phyloP scores from a whole-genome alignment of 192 early-diverging fungal genomes.

The Backusella australiensis region DNA sequence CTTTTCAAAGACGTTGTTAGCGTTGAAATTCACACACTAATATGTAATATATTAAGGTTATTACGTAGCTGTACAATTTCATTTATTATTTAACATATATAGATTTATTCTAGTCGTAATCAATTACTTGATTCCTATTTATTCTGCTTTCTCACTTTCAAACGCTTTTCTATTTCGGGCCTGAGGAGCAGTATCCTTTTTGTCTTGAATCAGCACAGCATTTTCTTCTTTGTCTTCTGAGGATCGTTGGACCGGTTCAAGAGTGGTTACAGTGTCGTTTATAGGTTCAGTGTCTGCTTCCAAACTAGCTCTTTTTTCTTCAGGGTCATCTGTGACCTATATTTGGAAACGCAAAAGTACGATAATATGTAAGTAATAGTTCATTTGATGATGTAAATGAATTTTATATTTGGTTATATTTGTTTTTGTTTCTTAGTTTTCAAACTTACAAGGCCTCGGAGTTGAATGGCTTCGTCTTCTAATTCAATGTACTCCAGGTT shows the following conservation, averaged over 20 bases:
- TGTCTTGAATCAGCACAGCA: background rate
- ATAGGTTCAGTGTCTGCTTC: constrained; percentile 11
- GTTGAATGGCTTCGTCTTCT: constrained; percentile 37
- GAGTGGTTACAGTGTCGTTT: background rate
- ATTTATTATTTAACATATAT: background rate
- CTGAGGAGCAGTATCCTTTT: background rate
- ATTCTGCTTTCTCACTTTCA: background rate
- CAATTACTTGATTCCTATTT: background rate
- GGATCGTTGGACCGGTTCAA: constrained; percentile 4
- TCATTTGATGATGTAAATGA: background rate
- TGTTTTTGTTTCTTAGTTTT: background rate
- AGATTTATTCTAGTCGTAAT: background rate
- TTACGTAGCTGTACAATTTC: background rate
- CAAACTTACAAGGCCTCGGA: constrained; percentile 15
- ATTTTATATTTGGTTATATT: background rate
- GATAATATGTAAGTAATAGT: background rate
- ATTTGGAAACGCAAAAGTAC: background rate
- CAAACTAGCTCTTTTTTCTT: background rate
- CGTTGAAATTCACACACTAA: background rate
- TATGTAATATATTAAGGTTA: background rate
- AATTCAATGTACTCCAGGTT: constrained; percentile 42
- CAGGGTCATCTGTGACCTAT: constrained; percentile 5
- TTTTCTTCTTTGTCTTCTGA: background rate
- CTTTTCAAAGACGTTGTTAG: background rate
- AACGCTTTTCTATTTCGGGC: background rate